Evolutionary conservation across 257 asterid genomes (phyloP).

Genomic region (Nicotiana sylvestris): DNA sequence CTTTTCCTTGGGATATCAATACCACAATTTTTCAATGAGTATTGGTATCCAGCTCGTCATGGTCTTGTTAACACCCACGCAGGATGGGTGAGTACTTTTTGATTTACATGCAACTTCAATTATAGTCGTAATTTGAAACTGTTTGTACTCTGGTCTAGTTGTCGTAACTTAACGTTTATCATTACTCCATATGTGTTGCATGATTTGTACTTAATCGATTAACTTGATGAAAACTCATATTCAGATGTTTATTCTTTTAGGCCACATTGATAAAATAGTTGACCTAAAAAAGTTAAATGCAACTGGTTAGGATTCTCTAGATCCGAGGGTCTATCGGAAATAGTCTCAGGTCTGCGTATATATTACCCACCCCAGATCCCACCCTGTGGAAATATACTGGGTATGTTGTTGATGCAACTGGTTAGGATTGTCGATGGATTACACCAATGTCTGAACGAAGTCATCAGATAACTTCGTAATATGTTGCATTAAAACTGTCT

Average conservation of each 20-base stretch:
- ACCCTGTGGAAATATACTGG: too few species aligned
- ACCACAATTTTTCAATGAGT: conserved; percentile 77
- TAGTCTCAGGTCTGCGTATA: too few species aligned
- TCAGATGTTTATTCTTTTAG: not conserved
- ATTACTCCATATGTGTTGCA: too few species aligned
- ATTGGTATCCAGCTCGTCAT: conserved; percentile 54
- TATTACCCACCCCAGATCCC: too few species aligned
- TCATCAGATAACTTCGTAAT: not conserved
- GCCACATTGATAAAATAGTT: not conserved
- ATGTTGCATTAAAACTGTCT: not conserved
- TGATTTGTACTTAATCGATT: too few species aligned
- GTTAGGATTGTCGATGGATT: not conserved
- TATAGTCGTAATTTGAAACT: too few species aligned
- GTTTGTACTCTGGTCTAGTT: too few species aligned
- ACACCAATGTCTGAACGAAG: not conserved
- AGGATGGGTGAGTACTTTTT: conserved; percentile 75
- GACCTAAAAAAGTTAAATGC: too few species aligned
- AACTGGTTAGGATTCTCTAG: too few species aligned
- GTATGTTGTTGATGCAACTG: too few species aligned
- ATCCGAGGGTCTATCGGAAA: too few species aligned
- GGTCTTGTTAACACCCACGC: conserved; percentile 90
- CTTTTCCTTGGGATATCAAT: conserved; percentile 94
- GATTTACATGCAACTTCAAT: not conserved
- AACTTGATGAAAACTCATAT: not conserved
- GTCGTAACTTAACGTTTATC: too few species aligned